Percentiles rank a stretch among this genome's conserved stretches.
Conservation (phyloP, 306 rosid genomes). For the Cyamopsis tetragonoloba region DNA sequence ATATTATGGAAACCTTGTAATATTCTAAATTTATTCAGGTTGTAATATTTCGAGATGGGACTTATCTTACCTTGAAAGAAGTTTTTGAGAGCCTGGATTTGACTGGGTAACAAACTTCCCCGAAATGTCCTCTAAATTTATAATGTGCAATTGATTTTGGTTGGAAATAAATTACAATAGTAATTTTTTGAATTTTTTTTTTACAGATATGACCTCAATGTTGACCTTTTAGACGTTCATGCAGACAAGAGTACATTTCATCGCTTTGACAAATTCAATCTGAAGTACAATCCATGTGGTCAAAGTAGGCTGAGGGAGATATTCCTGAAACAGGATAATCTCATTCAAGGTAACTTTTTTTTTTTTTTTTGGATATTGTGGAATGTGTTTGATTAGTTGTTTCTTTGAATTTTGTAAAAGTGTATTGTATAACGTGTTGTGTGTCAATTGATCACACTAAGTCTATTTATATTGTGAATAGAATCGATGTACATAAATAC, state of each 20-base stretch:
- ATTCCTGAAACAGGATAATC: slow-evolving; percentile 95
- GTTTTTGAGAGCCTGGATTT: slow-evolving; percentile 98
- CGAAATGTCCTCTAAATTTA: slow-evolving; percentile 2
- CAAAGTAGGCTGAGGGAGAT: slow-evolving; percentile 99
- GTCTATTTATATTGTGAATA: too few relatives aligned
- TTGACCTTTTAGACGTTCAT: slow-evolving; percentile 98
- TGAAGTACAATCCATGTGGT: slow-evolving; percentile 98
- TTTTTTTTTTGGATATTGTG: neutral
- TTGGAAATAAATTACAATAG: neutral
- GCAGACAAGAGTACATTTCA: slow-evolving; percentile 99
- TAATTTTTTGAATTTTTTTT: slow-evolving; percentile 30
- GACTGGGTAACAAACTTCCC: slow-evolving; percentile 83
- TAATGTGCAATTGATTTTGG: slow-evolving; percentile 9
- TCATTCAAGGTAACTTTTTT: slow-evolving; percentile 78
- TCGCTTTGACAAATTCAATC: slow-evolving; percentile 97
- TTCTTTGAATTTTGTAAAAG: too few relatives aligned
- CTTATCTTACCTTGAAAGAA: slow-evolving; percentile 95
- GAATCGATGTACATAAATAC: too few relatives aligned
- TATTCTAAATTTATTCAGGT: slow-evolving; percentile 51
- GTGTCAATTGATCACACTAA: too few relatives aligned
- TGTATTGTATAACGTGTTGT: too few relatives aligned
- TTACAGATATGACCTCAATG: slow-evolving; percentile 92
- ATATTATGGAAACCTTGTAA: slow-evolving; percentile 8
- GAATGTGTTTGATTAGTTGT: too few relatives aligned
- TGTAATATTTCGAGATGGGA: slow-evolving; percentile 99